These are phyloP conservation scores for Trichocladium antarcticum DNA, from an alignment of 495 filamentous ascomycete genomes.

Conservation along the genomic window DNA sequence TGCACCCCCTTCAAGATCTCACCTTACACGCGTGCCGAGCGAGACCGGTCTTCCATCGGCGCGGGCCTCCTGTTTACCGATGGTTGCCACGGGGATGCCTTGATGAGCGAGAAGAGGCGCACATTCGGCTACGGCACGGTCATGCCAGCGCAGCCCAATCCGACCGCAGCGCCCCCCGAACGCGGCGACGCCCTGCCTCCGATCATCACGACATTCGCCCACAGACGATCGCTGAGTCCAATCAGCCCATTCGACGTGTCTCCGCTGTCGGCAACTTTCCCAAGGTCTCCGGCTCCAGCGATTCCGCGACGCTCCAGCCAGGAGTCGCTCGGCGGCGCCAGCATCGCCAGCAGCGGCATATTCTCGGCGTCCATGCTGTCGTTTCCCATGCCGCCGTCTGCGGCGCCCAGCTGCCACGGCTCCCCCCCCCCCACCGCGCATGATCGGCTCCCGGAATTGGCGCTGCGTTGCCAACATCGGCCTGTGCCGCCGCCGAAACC, in stretches of 20 bases:
- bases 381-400: slow-evolving; percentile 22
- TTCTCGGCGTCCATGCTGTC: slow-evolving; percentile 20
- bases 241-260: slow-evolving; percentile 10
- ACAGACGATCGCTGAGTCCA: slow-evolving; percentile 1
- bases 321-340: slow-evolving; percentile 15
- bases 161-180: not conserved
- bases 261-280: slow-evolving; percentile 12
- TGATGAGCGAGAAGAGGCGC: slow-evolving; percentile 13
- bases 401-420: not conserved
- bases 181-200: slow-evolving; percentile 2
- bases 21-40: slow-evolving; percentile 16
- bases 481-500: not conserved
- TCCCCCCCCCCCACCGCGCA: slow-evolving; percentile 14
- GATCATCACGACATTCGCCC: not conserved
- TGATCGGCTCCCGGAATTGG: not conserved
- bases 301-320: slow-evolving; percentile 10
- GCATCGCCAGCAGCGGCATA: slow-evolving; percentile 21
- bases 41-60: slow-evolving; percentile 24
- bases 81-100: slow-evolving; percentile 10
- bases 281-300: slow-evolving; percentile 10
- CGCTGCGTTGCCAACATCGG: not conserved
- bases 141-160: slow-evolving; percentile 4
- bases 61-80: slow-evolving; percentile 18
- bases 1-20: slow-evolving; percentile 20
- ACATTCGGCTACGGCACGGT: slow-evolving; percentile 14